These are phyloP conservation scores for Lanmaoa pseudosensibilis DNA, from an alignment of 768 basidiomycete species.

Conservation along the genomic window DNA sequence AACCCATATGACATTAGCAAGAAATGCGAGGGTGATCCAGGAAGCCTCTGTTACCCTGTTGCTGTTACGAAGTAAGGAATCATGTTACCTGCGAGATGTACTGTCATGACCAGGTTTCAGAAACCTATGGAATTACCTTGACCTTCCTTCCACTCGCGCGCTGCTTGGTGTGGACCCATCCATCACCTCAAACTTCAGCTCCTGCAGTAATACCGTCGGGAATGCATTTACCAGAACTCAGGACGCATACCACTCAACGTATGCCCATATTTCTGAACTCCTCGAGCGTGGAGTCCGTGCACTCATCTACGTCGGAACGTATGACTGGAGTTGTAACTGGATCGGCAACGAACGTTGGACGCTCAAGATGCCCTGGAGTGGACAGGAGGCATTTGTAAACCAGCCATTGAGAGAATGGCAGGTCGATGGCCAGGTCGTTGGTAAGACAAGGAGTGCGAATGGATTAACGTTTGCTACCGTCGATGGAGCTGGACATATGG, in stretches of 20 bases:
- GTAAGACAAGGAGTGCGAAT: conserved; percentile 54
- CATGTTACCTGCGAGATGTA: background rate
- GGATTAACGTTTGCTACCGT: conserved; percentile 70
- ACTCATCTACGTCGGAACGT: conserved; percentile 72
- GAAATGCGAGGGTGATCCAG: conserved; percentile 50
- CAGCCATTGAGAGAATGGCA: conserved; percentile 60
- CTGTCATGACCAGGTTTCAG: conserved; percentile 34
- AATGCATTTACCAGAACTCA: conserved; percentile 46
- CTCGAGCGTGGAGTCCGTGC: conserved; percentile 76
- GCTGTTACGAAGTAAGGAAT: conserved; percentile 44
- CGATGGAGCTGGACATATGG: conserved; percentile 76
- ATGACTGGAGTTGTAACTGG: conserved; percentile 82
- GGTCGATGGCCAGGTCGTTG: conserved; percentile 47
- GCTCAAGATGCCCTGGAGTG: conserved; percentile 71
- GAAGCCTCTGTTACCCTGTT: conserved; percentile 56
- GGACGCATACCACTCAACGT: conserved; percentile 39
- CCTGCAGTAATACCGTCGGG: conserved; percentile 44
- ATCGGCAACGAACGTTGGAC: conserved; percentile 78
- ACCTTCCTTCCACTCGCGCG: conserved; percentile 50
- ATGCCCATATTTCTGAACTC: conserved; percentile 45
- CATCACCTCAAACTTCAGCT: conserved; percentile 40
- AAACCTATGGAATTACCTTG: conserved; percentile 60
- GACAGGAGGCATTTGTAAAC: conserved; percentile 48
- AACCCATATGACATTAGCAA: conserved; percentile 73
- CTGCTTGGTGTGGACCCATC: conserved; percentile 63